A percentile compares a stretch with the other conserved stretches of the same genome.
Evolutionary conservation across 345 rosid genomes (phyloP).

Genomic region (Cardamine occulta): DNA sequence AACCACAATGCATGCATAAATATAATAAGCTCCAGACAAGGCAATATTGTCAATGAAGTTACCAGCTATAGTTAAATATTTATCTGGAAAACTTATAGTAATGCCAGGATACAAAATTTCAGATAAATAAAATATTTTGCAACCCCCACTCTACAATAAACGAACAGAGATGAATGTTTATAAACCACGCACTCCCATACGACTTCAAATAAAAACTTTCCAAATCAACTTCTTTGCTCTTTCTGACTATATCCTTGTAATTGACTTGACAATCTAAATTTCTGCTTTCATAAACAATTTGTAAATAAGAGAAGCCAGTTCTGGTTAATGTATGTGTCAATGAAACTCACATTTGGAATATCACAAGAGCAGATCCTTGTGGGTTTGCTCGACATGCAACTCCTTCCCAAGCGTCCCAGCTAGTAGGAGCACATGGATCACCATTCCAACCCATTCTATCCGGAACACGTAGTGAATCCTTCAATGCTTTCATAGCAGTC

Average conservation of each 20-base stretch:
- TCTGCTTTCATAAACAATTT: neutral
- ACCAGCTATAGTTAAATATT: neutral
- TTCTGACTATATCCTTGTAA: neutral
- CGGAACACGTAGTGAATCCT: constrained; percentile 84
- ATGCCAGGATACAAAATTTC: neutral
- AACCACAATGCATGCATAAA: neutral
- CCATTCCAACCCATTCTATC: constrained; percentile 99
- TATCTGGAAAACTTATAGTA: neutral
- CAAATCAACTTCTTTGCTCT: neutral
- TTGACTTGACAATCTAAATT: neutral
- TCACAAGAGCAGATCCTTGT: constrained; percentile 68
- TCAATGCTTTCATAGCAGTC: constrained; percentile 87
- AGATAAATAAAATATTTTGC: neutral
- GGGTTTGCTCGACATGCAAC: constrained; percentile 73
- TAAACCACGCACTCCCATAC: neutral
- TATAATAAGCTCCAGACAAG: neutral
- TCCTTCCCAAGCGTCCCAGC: constrained; percentile 99
- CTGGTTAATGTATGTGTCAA: neutral
- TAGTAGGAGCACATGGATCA: constrained; percentile 98
- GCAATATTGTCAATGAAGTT: constrained; percentile 1
- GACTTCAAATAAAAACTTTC: neutral
- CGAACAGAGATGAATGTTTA: neutral
- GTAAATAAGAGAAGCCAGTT: neutral
- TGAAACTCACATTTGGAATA: constrained; percentile 80
- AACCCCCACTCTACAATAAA: neutral